Conservation (phyloP, 2,329 filamentous ascomycete species). For the Aspergillus terreus region DNA sequence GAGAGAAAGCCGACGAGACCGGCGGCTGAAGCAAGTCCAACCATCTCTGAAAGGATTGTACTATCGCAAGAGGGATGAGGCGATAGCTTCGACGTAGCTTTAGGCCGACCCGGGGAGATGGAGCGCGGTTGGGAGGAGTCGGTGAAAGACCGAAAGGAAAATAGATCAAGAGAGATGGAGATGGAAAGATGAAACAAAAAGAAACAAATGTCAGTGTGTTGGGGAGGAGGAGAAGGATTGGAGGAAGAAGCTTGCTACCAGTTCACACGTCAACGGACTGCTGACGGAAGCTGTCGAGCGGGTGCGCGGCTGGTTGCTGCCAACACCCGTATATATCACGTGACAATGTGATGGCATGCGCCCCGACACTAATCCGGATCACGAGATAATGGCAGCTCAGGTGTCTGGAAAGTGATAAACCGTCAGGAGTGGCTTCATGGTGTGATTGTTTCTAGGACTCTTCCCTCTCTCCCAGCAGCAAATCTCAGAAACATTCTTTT, state of each 20-base stretch:
- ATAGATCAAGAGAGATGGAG: constrained; percentile 16
- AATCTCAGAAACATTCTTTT: background rate
- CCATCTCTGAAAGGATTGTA: constrained; percentile 58
- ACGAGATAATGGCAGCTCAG: constrained; percentile 2
- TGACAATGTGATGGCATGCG: constrained; percentile 13
- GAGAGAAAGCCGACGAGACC: constrained; percentile 93
- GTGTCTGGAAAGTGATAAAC: background rate
- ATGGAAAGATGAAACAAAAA: constrained; percentile 21
- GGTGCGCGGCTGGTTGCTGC: constrained; percentile 22
- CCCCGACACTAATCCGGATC: constrained; percentile 4
- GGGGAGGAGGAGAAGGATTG: constrained; percentile 8
- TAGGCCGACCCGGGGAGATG: constrained; percentile 14
- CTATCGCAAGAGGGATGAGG: constrained; percentile 28
- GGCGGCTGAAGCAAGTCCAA: constrained; percentile 87
- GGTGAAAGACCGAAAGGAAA: constrained; percentile 17
- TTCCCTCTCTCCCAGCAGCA: background rate
- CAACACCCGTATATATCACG: constrained; percentile 23
- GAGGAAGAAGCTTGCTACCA: constrained; percentile 16
- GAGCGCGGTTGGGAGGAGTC: background rate
- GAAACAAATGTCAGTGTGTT: constrained; percentile 10
- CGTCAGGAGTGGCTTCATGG: background rate
- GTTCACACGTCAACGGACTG: constrained; percentile 31
- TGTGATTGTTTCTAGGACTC: background rate
- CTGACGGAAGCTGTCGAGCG: constrained; percentile 25
- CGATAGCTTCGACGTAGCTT: constrained; percentile 30